Evolutionary conservation across 805 yeast species (phyloP), one percentile per base, ranked within the genome.

Genomic region (Wickerhamomyces ciferrii): DNA sequence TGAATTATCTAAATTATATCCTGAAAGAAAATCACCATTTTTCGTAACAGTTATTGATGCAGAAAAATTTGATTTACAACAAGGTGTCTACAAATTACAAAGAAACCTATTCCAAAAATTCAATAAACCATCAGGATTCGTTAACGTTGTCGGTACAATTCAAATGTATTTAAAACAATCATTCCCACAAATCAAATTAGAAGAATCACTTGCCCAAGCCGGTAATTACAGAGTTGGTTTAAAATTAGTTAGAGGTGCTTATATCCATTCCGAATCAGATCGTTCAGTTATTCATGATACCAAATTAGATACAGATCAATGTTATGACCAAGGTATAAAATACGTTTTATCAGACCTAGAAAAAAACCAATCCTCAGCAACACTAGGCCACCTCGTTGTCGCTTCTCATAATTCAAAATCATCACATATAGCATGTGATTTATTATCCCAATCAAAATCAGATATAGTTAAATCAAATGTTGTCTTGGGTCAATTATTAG

Each of bases 171-270:
- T 92, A 59, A 79, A 82, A 43, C 87, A 84, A 52, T 81, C 95
- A 0, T 63, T 81, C 2, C 72, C 73, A 19, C 74, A 86, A 54
- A 69, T 92, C 52, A 65, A 76, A 29, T 53, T 68, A 36, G 97
- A 91, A 62, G 77, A 79, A 53, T 66, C 72, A 53, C 70, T 81
- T 46, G 97, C 97, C 17, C 54, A 67, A 48, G 74, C 77, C 44
- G 65, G 68, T 18, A 64, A 67, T 45, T 91, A 91, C 66, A 78
- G 85, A 60, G 68, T 90, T 47, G 97, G 96, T 19, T 71, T 90
- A 72, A 91, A 91, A 67, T 75, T 91, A 46, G 98, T 91, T 17
- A 81, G 98, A 66, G 98, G 98, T 53, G 98, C 98, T 15, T 91
- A 91, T 70, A 80, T 91, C 50, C 97, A 91, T 63, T 80, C 96